Percentiles rank a stretch among this genome's conserved stretches.
phyloP scores from a whole-genome alignment of 1,139 yeast species.

The Pichiaceae sp. region DNA sequence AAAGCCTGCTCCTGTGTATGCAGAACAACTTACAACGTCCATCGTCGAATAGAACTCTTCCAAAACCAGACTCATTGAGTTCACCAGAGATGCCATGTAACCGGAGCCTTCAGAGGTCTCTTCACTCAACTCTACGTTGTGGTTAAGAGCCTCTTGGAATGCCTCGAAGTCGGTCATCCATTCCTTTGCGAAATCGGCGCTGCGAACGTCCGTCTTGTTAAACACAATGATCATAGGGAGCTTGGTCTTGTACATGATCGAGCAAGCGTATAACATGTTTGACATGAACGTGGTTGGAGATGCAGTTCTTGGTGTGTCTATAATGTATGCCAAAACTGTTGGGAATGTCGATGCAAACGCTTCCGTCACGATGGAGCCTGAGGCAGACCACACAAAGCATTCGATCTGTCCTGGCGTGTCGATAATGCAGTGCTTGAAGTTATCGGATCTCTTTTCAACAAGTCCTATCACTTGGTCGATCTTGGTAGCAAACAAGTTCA shows the following conservation, averaged over 20 bases:
- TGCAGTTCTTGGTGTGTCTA: constrained; percentile 91
- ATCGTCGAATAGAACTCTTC: constrained; percentile 93
- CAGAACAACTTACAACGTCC: constrained; percentile 85
- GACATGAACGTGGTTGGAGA: constrained; percentile 97
- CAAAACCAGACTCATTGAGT: constrained; percentile 90
- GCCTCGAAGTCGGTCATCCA: constrained; percentile 98
- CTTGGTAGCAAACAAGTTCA: constrained; percentile 87
- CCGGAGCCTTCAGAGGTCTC: constrained; percentile 70
- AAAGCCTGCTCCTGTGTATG: constrained; percentile 90
- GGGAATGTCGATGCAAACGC: constrained; percentile 96
- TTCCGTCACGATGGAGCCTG: constrained; percentile 94
- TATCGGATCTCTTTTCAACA: constrained; percentile 71
- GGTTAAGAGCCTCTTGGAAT: constrained; percentile 71
- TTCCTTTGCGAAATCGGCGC: constrained; percentile 80
- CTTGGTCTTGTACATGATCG: constrained; percentile 90
- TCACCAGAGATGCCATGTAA: constrained; percentile 88
- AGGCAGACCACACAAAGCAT: constrained; percentile 94
- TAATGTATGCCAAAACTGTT: constrained; percentile 89
- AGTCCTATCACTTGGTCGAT: constrained; percentile 89
- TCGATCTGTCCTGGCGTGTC: constrained; percentile 99
- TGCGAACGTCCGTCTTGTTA: constrained; percentile 86
- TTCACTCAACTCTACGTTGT: constrained; percentile 54
- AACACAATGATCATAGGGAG: constrained; percentile 95
- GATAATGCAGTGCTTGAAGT: constrained; percentile 64
- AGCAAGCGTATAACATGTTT: constrained; percentile 96